Percentiles rank a stretch among this genome's conserved stretches.
Evolutionary conservation across 2,329 filamentous ascomycete genomes (phyloP).

Genomic region (Trichophyton rubrum): DNA sequence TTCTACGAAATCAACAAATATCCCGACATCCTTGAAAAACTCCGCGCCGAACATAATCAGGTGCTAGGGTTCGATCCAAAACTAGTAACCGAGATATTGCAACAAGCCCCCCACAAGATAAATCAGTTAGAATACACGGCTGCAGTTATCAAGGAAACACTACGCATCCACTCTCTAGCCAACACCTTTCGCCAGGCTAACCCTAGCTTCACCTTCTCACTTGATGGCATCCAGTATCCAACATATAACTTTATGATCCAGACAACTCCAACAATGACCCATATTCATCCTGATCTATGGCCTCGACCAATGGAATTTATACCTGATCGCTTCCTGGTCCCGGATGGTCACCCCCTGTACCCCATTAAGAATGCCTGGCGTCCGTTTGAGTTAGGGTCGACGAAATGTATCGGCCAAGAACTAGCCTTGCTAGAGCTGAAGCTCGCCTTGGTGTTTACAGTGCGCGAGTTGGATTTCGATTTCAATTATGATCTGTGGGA

Average conservation of each 20-base stretch:
- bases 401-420: conserved; percentile 40
- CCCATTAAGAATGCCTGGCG: conserved; percentile 34
- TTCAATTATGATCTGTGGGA: conserved; percentile 24
- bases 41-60: conserved; percentile 41
- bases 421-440: conserved; percentile 36
- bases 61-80: conserved; percentile 38
- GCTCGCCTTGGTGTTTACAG: conserved; percentile 17
- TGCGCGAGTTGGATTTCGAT: conserved; percentile 25
- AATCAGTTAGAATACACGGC: conserved; percentile 41
- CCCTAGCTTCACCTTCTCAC: background rate
- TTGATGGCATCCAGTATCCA: background rate
- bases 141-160: conserved; percentile 43
- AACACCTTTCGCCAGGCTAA: conserved; percentile 6
- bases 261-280: background rate
- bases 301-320: conserved; percentile 18
- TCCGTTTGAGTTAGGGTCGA: conserved; percentile 37
- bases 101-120: conserved; percentile 29
- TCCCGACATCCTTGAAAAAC: conserved; percentile 22
- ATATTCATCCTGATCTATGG: conserved; percentile 8
- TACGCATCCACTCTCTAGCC: conserved; percentile 40
- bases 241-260: background rate
- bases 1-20: conserved; percentile 9
- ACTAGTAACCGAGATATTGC: conserved; percentile 24
- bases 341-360: conserved; percentile 8
- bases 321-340: conserved; percentile 27